Evolutionary conservation across 225 moss, liverwort and hornwort species (phyloP), one percentile per base, ranked within the genome.

Genomic region (Straminergon stramineum): DNA sequence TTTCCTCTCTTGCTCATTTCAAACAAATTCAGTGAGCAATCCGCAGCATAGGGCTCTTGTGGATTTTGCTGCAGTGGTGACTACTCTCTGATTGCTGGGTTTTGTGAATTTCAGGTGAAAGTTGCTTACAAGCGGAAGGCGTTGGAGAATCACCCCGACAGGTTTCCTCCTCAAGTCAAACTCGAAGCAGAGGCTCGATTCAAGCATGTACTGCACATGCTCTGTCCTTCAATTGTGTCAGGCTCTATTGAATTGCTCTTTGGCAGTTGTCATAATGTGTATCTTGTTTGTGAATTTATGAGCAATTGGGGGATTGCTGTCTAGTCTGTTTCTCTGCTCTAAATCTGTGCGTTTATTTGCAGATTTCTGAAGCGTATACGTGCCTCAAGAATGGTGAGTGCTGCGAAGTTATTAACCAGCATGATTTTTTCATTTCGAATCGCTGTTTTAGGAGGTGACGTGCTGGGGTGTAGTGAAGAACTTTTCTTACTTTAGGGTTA

Each of bases 321-420:
- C 45, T 68, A 21, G 66, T 67, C 51, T 43, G 61, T 83, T 67
- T 52, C n/a, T 86, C 26, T 84, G 87, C 67, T 80, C 65, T 87
- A 55, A 45, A 18, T 57, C 11, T 67, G 55, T 39, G 8, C 24
- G 57, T 51, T 58, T 45, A n/a, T 87, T 75, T 89, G 82, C 88
- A 94, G 94, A 88, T 93, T 83, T 93, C 92, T 66, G 93, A 94
- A 91, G 93, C 94, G n/a, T 94, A 94, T n/a, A 91, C 88, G 8
- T 92, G 90, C 66, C 88, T 94, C 39, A 93, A 93, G 52, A 93
- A 93, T 69, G 93, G 94, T 93, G 71, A 91, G 91, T 86, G 53
- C 31, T 82, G 73, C 30, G n/a, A 67, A 70, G 23, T 69, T 56
- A 11, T 39, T 35, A 53, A 22, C n/a, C 34, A 51, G 22, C 55